Evolutionary conservation across 805 yeast genomes (phyloP).

Genomic region (Kregervanrija pseudodelftensis): DNA sequence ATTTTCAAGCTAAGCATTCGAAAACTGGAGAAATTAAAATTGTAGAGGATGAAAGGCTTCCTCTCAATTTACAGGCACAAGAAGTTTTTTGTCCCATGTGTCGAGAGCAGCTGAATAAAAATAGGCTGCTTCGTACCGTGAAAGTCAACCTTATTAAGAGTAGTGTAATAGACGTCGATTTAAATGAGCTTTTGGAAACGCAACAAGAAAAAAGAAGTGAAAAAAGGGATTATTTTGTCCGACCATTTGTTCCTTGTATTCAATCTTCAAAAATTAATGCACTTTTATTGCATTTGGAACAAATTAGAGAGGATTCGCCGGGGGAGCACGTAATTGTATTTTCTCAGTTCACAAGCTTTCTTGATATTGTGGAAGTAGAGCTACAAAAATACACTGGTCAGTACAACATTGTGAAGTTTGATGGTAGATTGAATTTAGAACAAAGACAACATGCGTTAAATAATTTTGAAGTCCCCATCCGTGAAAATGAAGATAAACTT

Average conservation of each 20-base stretch:
- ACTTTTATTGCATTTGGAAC: slow-evolving; percentile 49
- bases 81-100: slow-evolving; percentile 70
- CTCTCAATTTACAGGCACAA: slow-evolving; percentile 28
- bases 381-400: slow-evolving; percentile 38
- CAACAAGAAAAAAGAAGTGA: slow-evolving; percentile 7
- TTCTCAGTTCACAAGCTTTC: slow-evolving; percentile 80
- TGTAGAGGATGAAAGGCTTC: not conserved
- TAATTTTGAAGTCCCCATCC: slow-evolving; percentile 35
- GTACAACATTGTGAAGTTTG: slow-evolving; percentile 61
- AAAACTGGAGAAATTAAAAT: not conserved
- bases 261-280: slow-evolving; percentile 73
- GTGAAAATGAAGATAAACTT: slow-evolving; percentile 20
- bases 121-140: slow-evolving; percentile 38
- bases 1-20: slow-evolving; percentile 39
- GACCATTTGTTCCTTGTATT: slow-evolving; percentile 41
- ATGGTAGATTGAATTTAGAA: slow-evolving; percentile 66
- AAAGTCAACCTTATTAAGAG: slow-evolving; percentile 8
- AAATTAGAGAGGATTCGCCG: slow-evolving; percentile 45
- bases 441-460: slow-evolving; percentile 58
- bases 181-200: slow-evolving; percentile 1
- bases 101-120: slow-evolving; percentile 45
- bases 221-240: slow-evolving; percentile 22
- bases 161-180: not conserved
- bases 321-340: slow-evolving; percentile 79
- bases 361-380: slow-evolving; percentile 67